Conservation (phyloP, 805 yeast genomes). For the Huiozyma sinensis region DNA sequence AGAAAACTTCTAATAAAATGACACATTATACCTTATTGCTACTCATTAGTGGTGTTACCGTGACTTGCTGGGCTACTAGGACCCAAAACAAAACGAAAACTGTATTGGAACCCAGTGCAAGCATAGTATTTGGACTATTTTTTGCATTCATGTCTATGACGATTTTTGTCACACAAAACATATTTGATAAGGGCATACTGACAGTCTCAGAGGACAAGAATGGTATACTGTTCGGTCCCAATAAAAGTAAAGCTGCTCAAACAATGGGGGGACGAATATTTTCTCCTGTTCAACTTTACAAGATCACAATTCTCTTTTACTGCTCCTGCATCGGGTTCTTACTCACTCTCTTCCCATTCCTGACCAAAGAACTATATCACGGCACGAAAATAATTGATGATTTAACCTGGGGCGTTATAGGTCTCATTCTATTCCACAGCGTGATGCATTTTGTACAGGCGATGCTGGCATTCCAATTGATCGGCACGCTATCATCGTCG, state of each 20-base stretch:
- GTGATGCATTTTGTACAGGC: slow-evolving; percentile 62
- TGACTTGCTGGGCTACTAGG: slow-evolving; percentile 47
- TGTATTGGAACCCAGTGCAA: background rate
- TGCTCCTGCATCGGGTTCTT: slow-evolving; percentile 62
- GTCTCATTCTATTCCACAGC: slow-evolving; percentile 50
- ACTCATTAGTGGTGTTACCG: slow-evolving; percentile 72
- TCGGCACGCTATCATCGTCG: slow-evolving; percentile 64
- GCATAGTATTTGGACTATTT: slow-evolving; percentile 24
- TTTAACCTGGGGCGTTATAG: slow-evolving; percentile 21
- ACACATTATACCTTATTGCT: slow-evolving; percentile 79
- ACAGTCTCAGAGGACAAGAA: slow-evolving; percentile 32
- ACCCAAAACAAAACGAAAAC: slow-evolving; percentile 4
- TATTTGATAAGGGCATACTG: slow-evolving; percentile 64
- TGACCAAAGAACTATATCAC: slow-evolving; percentile 39
- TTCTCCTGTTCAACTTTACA: slow-evolving; percentile 40
- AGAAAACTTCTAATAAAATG: slow-evolving; percentile 42
- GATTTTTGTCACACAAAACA: slow-evolving; percentile 69
- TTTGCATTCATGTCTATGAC: slow-evolving; percentile 35
- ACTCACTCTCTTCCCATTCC: slow-evolving; percentile 57
- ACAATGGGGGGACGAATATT: slow-evolving; percentile 14
- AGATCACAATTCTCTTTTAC: slow-evolving; percentile 58
- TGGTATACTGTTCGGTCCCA: slow-evolving; percentile 18
- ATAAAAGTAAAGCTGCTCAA: slow-evolving; percentile 4
- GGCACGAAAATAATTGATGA: slow-evolving; percentile 22
- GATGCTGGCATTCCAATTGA: slow-evolving; percentile 62